Base-by-base conservation (phyloP, 2,329 filamentous ascomycete species). In the Onygenales sp. region DNA sequence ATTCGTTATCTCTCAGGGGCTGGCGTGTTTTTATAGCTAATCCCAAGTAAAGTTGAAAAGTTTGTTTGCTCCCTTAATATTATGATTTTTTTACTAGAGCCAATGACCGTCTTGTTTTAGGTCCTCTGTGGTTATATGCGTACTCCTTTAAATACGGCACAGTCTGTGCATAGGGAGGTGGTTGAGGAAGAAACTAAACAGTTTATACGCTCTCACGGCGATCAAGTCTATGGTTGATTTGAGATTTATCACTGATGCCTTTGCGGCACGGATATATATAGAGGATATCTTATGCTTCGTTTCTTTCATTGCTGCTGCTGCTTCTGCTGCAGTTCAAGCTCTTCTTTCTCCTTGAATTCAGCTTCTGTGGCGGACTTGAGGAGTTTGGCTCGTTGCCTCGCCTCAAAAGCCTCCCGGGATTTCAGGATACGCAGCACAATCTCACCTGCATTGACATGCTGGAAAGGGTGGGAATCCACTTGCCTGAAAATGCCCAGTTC, bases 361-460 rank as follows among this genome's bases (percentile, higher is more conserved):
- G 80, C 82, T 69, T 97, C 93, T 0, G 82, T 80, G 47, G 84
- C 78, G 0, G 85, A 85, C 75, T 98, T 98, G 60, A 89, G 81
- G 9, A 91, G 87, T 75, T 98, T 98, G 61, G 86, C 84, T 51
- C 87, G 79, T 75, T 98, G 93, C 56, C 93, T 78, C 63, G 89
- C 93, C 73, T 97, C 92, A 69, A 96, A 98, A 66, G 89, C 80
- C 55, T 86, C 85, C 36, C 91, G 79, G 63, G 89, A 91, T 69
- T 84, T 87, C 77, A 97, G 78, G 66, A 98, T 98, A 35, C 93
- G 78, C 60, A 86, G 82, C 47, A 98, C 91, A 61, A 98, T 97
- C 61, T 93, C 86, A 2, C 85, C 90, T 0, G 92, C 90, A 69
- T 97, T 96, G 58, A 97, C 90, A 57, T 90, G 79, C 59, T 87